A percentile compares a stretch with the other conserved stretches of the same genome.
phyloP scores from a whole-genome alignment of 441 rosid species.

The Brassica balearica region DNA sequence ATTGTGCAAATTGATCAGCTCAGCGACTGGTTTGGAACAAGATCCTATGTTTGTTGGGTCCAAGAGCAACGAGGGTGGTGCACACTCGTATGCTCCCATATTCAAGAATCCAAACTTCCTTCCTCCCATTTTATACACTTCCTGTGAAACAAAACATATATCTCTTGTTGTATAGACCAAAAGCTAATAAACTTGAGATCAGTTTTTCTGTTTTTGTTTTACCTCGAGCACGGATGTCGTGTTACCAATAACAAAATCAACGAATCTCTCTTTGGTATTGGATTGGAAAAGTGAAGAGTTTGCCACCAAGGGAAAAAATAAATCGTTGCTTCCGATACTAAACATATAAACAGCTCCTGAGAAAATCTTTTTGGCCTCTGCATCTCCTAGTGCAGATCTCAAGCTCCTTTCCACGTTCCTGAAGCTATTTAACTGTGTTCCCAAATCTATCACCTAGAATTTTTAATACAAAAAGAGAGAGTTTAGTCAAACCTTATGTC shows the following conservation, averaged over 20 bases:
- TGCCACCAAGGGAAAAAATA: slow-evolving; percentile 4
- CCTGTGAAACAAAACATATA: slow-evolving; percentile 27
- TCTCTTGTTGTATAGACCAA: neutral
- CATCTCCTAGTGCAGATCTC: slow-evolving; percentile 44
- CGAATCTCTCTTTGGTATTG: slow-evolving; percentile 31
- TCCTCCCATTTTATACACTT: slow-evolving; percentile 43
- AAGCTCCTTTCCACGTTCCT: slow-evolving; percentile 40
- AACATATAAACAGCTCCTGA: slow-evolving; percentile 49
- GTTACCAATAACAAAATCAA: slow-evolving; percentile 53
- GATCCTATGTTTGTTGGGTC: slow-evolving; percentile 24
- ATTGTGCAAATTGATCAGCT: slow-evolving; percentile 41
- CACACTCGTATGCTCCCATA: slow-evolving; percentile 38
- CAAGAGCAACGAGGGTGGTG: slow-evolving; percentile 29
- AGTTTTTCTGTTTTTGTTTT: neutral
- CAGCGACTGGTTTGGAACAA: slow-evolving; percentile 27
- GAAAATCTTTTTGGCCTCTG: slow-evolving; percentile 33
- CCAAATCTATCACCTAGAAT: slow-evolving; percentile 32
- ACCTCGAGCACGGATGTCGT: slow-evolving; percentile 44
- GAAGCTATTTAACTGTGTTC: slow-evolving; percentile 49
- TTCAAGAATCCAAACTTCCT: slow-evolving; percentile 50
- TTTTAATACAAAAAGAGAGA: neutral
- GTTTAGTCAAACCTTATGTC: neutral
- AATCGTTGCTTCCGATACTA: slow-evolving; percentile 53
- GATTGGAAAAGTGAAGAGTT: slow-evolving; percentile 39
- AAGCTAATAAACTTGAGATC: neutral